Evolutionary conservation across 768 basidiomycete genomes (phyloP).

Genomic region (Russula lepida): DNA sequence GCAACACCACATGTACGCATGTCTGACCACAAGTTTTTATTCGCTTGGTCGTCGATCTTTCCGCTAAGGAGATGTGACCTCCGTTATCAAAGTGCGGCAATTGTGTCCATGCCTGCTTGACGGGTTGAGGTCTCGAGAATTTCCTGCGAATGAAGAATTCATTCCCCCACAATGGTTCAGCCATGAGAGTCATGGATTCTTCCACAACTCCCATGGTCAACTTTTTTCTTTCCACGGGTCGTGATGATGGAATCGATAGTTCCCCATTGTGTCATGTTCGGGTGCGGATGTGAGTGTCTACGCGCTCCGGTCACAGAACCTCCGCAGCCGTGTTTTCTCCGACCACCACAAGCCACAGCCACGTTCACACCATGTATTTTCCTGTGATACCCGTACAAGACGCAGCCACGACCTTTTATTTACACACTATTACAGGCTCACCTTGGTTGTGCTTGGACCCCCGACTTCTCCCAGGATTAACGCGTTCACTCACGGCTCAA

Average conservation of each 20-base stretch:
- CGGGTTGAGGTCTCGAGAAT: not conserved
- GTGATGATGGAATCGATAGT: not conserved
- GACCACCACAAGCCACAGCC: conserved; percentile 1
- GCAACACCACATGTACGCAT: not conserved
- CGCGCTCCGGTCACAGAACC: not conserved
- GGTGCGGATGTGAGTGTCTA: not conserved
- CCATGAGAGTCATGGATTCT: not conserved
- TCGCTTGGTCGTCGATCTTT: not conserved
- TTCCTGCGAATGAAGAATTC: not conserved
- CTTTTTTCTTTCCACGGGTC: not conserved
- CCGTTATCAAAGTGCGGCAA: not conserved
- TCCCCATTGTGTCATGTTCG: not conserved
- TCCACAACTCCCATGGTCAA: not conserved
- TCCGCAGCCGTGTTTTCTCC: not conserved
- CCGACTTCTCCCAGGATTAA: not conserved
- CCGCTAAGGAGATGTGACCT: not conserved
- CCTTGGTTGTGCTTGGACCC: not conserved
- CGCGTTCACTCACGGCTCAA: not conserved
- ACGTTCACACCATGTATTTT: not conserved
- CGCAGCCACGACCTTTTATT: not conserved
- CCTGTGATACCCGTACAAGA: not conserved
- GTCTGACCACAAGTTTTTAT: not conserved
- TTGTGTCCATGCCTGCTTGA: not conserved
- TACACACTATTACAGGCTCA: not conserved
- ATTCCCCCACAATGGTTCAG: not conserved